Evolutionary conservation across 345 rosid genomes (phyloP), one percentile per base, ranked within the genome.

Genomic region (Sonneratia caseolaris): DNA sequence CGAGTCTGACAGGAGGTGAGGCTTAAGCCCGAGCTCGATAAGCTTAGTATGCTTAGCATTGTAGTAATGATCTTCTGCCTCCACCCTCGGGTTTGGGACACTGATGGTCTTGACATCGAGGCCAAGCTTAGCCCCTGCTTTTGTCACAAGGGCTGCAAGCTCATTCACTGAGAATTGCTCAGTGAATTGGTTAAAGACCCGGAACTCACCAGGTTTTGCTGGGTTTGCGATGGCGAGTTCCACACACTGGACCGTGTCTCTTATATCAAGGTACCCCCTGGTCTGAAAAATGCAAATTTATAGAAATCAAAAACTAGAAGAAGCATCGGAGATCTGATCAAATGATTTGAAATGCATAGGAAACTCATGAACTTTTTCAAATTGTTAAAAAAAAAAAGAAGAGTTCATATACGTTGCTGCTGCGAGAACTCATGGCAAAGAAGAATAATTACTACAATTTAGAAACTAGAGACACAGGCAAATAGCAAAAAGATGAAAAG

Each of bases 21-120:
- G 99, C 75, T 86, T 72, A 56, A 95, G 96, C 71, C 99, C 99
- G 75, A 95, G 80, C 73, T 95, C 99, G 73, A 95, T 82, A 43
- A 95, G 93, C 84, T 95, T 95, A 8, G 97, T 95, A 76, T 90
- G 97, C 84, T 89, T 95, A 61, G 99, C 97, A 61, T 92, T 95
- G 91, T 95, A 92, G 81, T 95, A 95, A 78, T 95, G 99, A 69
- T 95, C 97, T 78, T 95, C 99, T 5, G 99, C 97, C 79, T 95
- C 99, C 27, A 95, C 99, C 80, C 99, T 82, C 5, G 97, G 99
- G 78, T 95, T 95, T 18, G 99, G 97, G 67, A 95, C 96, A 13
- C 82, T 82, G 79, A 74, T 74, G 70, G 91, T 83, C 73, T 85
- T 79, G 76, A 95, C 97, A 6, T 91, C 89, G 9, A 91, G 79